These are phyloP conservation scores for Syzygium oleosum DNA, from an alignment of 345 rosid species.

Conservation along the genomic window DNA sequence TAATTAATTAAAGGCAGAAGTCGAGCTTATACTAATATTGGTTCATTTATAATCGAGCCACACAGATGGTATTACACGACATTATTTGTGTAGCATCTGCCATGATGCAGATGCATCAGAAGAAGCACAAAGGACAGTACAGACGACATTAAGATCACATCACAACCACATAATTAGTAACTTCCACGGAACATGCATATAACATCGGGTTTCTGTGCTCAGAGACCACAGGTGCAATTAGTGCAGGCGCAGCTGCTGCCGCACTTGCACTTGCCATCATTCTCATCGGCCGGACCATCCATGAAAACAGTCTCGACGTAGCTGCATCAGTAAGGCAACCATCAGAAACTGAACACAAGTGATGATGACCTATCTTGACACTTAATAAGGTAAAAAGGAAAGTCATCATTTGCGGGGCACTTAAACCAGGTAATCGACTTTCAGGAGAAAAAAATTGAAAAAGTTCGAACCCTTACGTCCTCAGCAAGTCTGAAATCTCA, in stretches of 20 bases:
- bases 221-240: constrained; percentile 60
- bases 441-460: background rate
- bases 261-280: constrained; percentile 78
- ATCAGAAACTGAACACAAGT: background rate
- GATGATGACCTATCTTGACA: background rate
- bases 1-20: background rate
- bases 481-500: background rate
- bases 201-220: background rate
- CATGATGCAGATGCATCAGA: background rate
- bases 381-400: background rate
- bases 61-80: background rate
- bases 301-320: constrained; percentile 23
- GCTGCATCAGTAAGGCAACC: constrained; percentile 20
- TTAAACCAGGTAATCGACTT: background rate
- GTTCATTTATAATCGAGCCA: background rate
- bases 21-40: background rate
- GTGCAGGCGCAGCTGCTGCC: constrained; percentile 62
- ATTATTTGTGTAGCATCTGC: background rate
- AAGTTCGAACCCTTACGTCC: background rate
- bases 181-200: background rate
- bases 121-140: background rate
- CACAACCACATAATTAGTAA: constrained; percentile 5
- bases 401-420: background rate
- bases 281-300: constrained; percentile 41
- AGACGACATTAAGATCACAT: background rate